A percentile compares a stretch with the other conserved stretches of the same genome.
Conservation (phyloP, 2,329 filamentous ascomycete genomes). For the Graphilbum sp. region DNA sequence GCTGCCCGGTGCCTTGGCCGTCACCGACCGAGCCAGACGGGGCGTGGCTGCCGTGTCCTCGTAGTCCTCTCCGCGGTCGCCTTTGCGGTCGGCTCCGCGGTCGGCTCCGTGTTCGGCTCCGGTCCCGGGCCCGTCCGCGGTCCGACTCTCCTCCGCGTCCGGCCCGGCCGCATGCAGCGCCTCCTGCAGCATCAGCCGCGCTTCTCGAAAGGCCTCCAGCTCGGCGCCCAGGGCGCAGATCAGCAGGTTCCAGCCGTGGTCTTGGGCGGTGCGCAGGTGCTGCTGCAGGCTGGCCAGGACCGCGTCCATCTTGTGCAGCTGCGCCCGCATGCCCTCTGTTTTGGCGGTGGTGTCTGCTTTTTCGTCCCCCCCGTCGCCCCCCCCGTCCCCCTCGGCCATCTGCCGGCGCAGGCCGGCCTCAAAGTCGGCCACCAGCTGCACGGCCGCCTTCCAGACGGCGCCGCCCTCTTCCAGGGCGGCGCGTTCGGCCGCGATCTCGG, state of each 20-base stretch:
- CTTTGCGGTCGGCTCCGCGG: neutral
- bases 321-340: conserved; percentile 15
- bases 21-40: conserved; percentile 18
- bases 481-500: conserved; percentile 42
- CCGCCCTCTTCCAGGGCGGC: conserved; percentile 51
- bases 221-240: conserved; percentile 60
- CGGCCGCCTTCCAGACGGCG: conserved; percentile 46
- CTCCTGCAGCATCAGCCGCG: conserved; percentile 14
- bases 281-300: conserved; percentile 39
- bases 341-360: conserved; percentile 14
- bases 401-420: conserved; percentile 44
- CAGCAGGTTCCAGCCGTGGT: conserved; percentile 54
- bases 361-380: neutral
- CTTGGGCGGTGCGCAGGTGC: conserved; percentile 37
- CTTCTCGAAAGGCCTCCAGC: conserved; percentile 18
- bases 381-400: conserved; percentile 21
- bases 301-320: conserved; percentile 38
- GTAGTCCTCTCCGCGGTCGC: neutral
- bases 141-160: conserved; percentile 13
- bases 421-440: conserved; percentile 43
- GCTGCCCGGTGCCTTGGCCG: conserved; percentile 11
- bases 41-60: conserved; percentile 9
- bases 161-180: conserved; percentile 16
- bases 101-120: neutral
- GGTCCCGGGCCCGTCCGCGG: no score